Percentiles rank a stretch among this genome's conserved stretches.
Evolutionary conservation across 805 yeast genomes (phyloP).

Genomic region (Yarrowia deformans): DNA sequence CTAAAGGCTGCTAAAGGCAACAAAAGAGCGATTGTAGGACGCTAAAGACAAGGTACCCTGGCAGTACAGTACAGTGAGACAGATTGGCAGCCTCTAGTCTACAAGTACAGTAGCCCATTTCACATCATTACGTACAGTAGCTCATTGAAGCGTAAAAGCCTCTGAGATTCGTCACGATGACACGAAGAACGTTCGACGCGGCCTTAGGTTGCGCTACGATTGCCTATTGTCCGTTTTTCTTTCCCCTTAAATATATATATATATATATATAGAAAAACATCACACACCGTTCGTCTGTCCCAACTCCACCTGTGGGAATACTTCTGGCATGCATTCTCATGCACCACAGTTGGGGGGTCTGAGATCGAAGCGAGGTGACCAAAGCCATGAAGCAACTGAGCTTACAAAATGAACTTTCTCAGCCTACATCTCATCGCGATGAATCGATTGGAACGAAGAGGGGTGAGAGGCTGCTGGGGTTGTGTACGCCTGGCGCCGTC

Average conservation of each 20-base stretch:
- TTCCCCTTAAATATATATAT: not conserved
- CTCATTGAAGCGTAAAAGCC: not conserved
- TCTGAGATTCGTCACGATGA: not conserved
- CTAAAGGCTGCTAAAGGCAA: not conserved
- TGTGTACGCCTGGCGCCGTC: too few species aligned
- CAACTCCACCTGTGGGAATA: not conserved
- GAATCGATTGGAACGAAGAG: too few species aligned
- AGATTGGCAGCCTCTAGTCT: not conserved
- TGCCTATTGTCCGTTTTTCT: not conserved
- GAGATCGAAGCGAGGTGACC: not conserved
- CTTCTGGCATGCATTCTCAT: not conserved
- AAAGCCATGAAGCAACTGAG: not conserved
- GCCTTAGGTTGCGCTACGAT: not conserved
- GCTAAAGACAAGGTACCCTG: not conserved
- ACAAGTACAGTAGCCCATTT: not conserved
- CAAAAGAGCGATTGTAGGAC: not conserved
- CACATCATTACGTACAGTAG: not conserved
- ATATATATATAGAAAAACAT: conserved; percentile 11
- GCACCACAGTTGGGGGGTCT: not conserved
- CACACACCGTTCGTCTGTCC: not conserved
- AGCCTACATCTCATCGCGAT: too few species aligned
- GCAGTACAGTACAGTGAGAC: not conserved
- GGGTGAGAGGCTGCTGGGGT: too few species aligned
- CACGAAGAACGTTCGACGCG: too few species aligned
- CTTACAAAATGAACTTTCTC: too few species aligned